Evolutionary conservation across 495 filamentous ascomycete genomes (phyloP).

Genomic region (Penicillium roqueforti): DNA sequence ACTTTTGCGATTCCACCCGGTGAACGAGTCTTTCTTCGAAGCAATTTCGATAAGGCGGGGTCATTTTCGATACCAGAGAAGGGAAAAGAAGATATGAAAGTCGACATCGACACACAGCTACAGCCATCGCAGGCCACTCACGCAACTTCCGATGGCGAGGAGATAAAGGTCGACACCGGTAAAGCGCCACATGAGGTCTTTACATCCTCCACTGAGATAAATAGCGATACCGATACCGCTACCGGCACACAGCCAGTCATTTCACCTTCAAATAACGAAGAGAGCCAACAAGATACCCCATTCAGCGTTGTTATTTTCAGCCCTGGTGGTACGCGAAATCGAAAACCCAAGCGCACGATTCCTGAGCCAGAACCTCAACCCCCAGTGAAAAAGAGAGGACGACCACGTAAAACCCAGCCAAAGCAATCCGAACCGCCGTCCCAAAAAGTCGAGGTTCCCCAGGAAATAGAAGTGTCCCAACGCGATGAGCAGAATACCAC

Average conservation of each 20-base stretch:
- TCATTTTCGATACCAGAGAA: not conserved
- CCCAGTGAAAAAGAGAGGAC: constrained; percentile 18
- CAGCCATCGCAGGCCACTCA: not conserved
- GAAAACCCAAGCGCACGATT: constrained; percentile 12
- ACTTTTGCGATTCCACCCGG: constrained; percentile 45
- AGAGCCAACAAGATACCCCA: not conserved
- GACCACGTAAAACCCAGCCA: constrained; percentile 10
- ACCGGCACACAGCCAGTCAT: not conserved
- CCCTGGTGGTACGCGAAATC: not conserved
- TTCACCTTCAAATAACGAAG: not conserved
- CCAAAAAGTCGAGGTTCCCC: not conserved
- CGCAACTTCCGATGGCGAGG: not conserved
- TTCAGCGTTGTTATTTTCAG: constrained; percentile 21
- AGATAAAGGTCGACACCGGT: not conserved
- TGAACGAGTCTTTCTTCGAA: constrained; percentile 37
- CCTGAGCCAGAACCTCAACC: constrained; percentile 15
- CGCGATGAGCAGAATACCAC: not conserved
- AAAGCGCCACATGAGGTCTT: not conserved
- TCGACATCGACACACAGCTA: not conserved
- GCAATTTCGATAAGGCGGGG: not conserved
- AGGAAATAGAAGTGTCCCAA: not conserved
- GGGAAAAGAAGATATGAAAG: not conserved
- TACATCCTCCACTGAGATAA: not conserved
- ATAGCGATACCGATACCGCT: not conserved
- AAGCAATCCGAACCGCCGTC: not conserved